Evolutionary conservation across 495 filamentous ascomycete genomes (phyloP).

Genomic region (Daldinia caldariorum): DNA sequence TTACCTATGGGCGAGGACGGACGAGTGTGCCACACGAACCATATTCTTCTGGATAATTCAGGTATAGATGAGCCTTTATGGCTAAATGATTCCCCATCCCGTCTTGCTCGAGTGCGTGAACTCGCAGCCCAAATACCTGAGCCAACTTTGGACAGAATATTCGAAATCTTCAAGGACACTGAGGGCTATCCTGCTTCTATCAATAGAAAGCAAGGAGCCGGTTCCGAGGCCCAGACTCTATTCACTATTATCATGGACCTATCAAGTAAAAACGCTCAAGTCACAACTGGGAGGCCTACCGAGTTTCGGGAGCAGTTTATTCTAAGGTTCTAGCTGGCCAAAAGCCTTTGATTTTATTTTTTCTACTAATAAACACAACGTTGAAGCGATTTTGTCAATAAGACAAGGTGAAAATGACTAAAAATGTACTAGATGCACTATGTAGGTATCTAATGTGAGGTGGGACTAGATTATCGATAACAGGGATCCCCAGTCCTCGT

Average conservation of each 20-base stretch:
- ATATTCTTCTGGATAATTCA: slow-evolving; percentile 57
- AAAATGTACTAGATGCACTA: too few relatives aligned
- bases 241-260: slow-evolving; percentile 63
- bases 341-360: too few relatives aligned
- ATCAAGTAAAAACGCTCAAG: slow-evolving; percentile 46
- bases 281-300: slow-evolving; percentile 57
- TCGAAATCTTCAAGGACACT: slow-evolving; percentile 38
- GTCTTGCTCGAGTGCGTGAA: slow-evolving; percentile 59
- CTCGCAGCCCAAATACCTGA: slow-evolving; percentile 49
- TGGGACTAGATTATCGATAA: too few relatives aligned
- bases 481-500: too few relatives aligned
- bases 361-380: too few relatives aligned
- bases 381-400: too few relatives aligned
- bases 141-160: slow-evolving; percentile 32
- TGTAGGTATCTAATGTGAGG: too few relatives aligned
- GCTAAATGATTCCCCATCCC: slow-evolving; percentile 63
- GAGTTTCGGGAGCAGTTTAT: slow-evolving; percentile 37
- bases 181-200: slow-evolving; percentile 43
- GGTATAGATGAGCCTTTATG: slow-evolving; percentile 61
- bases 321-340: slow-evolving; percentile 28
- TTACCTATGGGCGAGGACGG: slow-evolving; percentile 58
- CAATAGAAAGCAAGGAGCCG: slow-evolving; percentile 39
- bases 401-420: too few relatives aligned
- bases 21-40: slow-evolving; percentile 70
- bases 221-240: slow-evolving; percentile 48